Evolutionary conservation across 441 rosid species (phyloP), one percentile per base, ranked within the genome.

Genomic region (Eruca vesicaria): DNA sequence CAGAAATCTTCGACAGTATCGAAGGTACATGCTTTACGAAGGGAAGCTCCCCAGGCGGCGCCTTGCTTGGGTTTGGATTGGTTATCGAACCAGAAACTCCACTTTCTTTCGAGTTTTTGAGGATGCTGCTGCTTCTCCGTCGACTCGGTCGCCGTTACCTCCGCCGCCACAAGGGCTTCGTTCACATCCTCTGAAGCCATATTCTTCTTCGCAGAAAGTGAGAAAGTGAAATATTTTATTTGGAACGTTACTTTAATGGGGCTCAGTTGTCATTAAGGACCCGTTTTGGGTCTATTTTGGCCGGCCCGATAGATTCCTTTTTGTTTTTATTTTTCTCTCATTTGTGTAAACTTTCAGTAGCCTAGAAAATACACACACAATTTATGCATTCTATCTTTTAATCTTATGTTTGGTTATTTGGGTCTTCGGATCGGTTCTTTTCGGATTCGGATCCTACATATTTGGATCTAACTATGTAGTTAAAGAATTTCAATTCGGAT

Each of bases 1-100:
- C 97, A 94, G 84, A 94, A 94, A 62, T 92, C 98, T 81, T 94
- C 97, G 68, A 94, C 96, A 79, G 97, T 89, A 62, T 90, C 96
- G 71, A 94, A 92, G 52, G 97, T 86, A 76, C 82, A 90, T 77
- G 84, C 87, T 65, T 87, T 89, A 57, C 92, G 91, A 31, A 92
- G 90, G 63, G 91, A 76, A 48, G 87, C 62, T 26, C 97, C 98
- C 98, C 98, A 94, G 31, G 85, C 93, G 58, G 87, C 86, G 80
- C 98, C 98, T 66, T 85, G 90, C 62, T 89, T 88, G 41, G 87
- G 80, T 71, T 90, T 94, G 21, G 93, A 90, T 78, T 86, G 93
- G 75, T 88, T 88, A 70, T 92, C 96, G 76, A 81, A 89, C 98
- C 98, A 94, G 73, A 94, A 90, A 5, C 95, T 75, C 98, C 98